Evolutionary conservation across 78 protist species (phyloP).

Genomic region (Capsaspora owczarzaki): DNA sequence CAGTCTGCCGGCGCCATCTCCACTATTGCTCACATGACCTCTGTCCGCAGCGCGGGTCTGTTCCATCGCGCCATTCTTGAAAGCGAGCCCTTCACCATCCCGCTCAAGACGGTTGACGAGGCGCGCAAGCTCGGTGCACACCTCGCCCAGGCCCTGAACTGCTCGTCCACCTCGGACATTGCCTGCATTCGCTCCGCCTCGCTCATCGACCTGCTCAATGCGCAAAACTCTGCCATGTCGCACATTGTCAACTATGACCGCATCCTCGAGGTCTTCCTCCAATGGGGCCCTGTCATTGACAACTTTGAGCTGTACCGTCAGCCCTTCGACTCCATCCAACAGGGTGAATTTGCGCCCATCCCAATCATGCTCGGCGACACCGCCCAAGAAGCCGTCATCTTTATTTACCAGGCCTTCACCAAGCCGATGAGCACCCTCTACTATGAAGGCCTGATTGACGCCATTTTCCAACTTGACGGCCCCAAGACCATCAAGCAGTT

Average conservation of each 20-base stretch:
- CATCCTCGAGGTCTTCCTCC: too few species aligned
- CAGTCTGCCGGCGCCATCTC: conserved; percentile 2
- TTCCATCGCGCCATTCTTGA: not conserved
- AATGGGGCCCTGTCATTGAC: not conserved
- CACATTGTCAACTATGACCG: too few species aligned
- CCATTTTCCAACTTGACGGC: not conserved
- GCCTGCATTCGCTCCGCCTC: too few species aligned
- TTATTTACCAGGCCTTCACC: not conserved
- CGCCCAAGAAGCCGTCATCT: not conserved
- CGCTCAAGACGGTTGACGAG: not conserved
- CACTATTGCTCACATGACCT: not conserved
- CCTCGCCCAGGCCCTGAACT: too few species aligned
- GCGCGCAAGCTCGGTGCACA: too few species aligned
- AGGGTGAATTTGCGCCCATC: not conserved
- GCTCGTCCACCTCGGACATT: too few species aligned
- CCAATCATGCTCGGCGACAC: not conserved
- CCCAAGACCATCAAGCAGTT: too few species aligned
- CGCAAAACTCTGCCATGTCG: too few species aligned
- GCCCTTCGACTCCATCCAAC: not conserved
- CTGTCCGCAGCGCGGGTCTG: not conserved
- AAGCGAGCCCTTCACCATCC: not conserved
- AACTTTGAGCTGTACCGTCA: not conserved
- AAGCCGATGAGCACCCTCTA: not conserved
- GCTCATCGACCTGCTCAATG: too few species aligned
- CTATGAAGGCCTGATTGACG: not conserved